These are phyloP conservation scores for Lipomyces orientalis DNA, from an alignment of 805 yeast genomes.

Conservation along the genomic window DNA sequence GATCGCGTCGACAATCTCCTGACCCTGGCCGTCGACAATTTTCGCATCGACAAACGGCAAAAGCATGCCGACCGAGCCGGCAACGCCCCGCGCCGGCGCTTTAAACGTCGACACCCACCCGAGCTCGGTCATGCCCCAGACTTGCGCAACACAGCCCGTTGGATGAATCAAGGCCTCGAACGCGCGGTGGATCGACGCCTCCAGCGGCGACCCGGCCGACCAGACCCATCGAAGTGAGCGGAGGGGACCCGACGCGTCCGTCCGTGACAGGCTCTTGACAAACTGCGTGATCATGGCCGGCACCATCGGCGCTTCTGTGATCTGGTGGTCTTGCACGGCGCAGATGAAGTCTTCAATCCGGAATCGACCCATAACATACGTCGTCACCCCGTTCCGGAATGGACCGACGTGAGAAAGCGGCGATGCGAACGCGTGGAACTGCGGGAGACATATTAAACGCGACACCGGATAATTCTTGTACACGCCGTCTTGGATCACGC, in stretches of 20 bases:
- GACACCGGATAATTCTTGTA: neutral
- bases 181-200: conserved; percentile 1
- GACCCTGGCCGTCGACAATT: neutral
- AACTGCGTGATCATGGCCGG: neutral
- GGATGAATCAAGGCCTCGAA: neutral
- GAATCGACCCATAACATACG: neutral
- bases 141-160: neutral
- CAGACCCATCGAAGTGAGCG: neutral
- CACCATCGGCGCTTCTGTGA: neutral
- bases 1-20: neutral
- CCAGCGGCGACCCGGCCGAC: neutral
- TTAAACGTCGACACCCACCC: neutral
- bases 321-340: neutral
- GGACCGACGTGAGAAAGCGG: neutral
- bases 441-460: neutral
- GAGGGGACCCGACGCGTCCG: neutral
- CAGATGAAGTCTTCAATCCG: neutral
- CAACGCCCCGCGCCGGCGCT: neutral
- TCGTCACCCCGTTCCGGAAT: neutral
- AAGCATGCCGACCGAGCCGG: neutral
- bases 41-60: neutral
- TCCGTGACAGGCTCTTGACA: neutral
- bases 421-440: conserved; percentile 2
- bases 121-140: conserved; percentile 1
- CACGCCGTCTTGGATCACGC: neutral